These are phyloP conservation scores for Cyclotella atomus DNA, from an alignment of 108 stramenopile genomes.

Conservation along the genomic window DNA sequence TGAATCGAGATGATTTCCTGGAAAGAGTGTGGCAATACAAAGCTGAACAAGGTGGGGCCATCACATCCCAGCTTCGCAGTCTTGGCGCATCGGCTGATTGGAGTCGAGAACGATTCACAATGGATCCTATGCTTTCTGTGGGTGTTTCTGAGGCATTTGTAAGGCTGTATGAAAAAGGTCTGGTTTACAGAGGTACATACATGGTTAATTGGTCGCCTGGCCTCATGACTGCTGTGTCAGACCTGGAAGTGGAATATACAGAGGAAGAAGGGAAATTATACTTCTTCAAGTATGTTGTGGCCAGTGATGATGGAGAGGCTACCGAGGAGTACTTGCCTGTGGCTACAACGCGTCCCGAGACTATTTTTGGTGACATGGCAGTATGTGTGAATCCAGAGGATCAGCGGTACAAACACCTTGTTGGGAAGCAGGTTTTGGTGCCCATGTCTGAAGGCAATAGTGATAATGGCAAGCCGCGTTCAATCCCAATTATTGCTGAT, in stretches of 20 bases:
- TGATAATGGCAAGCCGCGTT: constrained; percentile 48
- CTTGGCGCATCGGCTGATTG: constrained; percentile 99
- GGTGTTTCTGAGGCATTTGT: constrained; percentile 98
- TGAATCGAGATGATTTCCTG: constrained; percentile 93
- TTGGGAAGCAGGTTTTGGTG: constrained; percentile 88
- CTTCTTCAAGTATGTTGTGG: constrained; percentile 95
- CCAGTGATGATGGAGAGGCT: constrained; percentile 60
- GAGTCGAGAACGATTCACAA: constrained; percentile 96
- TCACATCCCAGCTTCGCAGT: constrained; percentile 91
- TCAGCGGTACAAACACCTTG: constrained; percentile 88
- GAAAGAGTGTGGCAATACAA: constrained; percentile 91
- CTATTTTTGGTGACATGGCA: constrained; percentile 95
- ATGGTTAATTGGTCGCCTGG: constrained; percentile 99
- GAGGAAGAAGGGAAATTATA: constrained; percentile 95
- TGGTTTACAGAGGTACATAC: constrained; percentile 94
- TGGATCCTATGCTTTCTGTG: constrained; percentile 85
- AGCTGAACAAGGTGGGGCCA: constrained; percentile 95
- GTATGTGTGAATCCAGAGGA: constrained; percentile 97
- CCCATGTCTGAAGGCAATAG: constrained; percentile 67
- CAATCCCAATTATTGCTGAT: constrained; percentile 92
- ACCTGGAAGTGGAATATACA: constrained; percentile 94
- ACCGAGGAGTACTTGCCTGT: constrained; percentile 85
- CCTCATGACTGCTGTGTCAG: constrained; percentile 97
- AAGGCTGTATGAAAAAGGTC: constrained; percentile 91
- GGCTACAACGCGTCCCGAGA: constrained; percentile 95